Base-by-base conservation (phyloP, 352 stramenopile genomes). In the Phytophthora sp. region DNA sequence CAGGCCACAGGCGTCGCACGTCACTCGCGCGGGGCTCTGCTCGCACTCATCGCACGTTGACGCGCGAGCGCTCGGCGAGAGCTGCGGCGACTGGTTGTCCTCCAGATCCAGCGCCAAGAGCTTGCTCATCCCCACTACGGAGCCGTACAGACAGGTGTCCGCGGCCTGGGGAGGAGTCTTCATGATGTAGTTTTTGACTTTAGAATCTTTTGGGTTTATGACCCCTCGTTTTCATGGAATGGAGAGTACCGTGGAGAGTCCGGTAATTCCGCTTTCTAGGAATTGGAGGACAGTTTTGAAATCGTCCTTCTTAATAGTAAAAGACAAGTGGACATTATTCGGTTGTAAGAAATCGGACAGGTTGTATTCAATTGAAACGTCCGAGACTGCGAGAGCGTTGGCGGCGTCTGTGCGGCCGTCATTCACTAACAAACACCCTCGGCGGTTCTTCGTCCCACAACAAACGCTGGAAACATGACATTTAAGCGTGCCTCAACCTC, bases 31-130 rank as follows among this genome's bases (percentile, higher is more conserved):
- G 5, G 39, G 38, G 24, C 55, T 56, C 10, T 80, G 59, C 53
- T 95, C 84, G 67, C 86, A 95, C 60, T 95, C 86, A 34, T 95
- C 86, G 54, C 86, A 95, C 21, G 42, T 45, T 7, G 41, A 76
- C 21, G 20, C 54, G 24, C 21, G 35, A 32, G 28, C 39, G 1
- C 6, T 61, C 20, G 34, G 2, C 2, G 21, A 39, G 13, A n/a
- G 15, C 26, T 60, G 45, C 11, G 11, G 43, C 7, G 18, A 44
- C 26, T 74, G 66, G 21, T 73, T 69, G 48, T 63, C 56, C 5
- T 35, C 30, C 26, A 53, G 28, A 61, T 65, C 54, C 6, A 77
- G 27, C 23, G 59, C 43, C 23, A 80, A 46, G 4, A 72, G 43
- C 7, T 66, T 67, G n/a, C 77, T 35, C 38, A 75, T 55, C 0